Percentiles rank a stretch among this genome's conserved stretches.
Conservation (phyloP, 2,329 filamentous ascomycete species). For the Alternaria consortialis region DNA sequence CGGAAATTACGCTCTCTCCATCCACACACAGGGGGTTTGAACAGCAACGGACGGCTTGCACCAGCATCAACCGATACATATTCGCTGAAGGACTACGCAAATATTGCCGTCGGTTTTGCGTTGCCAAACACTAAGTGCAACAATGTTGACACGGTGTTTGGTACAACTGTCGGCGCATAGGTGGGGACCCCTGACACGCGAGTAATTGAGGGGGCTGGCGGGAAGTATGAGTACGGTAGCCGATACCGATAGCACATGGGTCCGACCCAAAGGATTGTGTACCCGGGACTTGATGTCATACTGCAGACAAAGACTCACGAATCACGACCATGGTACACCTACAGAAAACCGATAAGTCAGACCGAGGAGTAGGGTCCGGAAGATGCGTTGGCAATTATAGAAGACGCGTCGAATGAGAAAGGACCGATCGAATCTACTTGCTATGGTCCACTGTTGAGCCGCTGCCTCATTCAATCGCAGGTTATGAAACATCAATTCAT, state of each 20-base stretch:
- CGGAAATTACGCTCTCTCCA: slow-evolving; percentile 8
- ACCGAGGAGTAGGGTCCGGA: slow-evolving; percentile 10
- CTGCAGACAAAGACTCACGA: slow-evolving; percentile 22
- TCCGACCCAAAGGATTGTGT: slow-evolving; percentile 12
- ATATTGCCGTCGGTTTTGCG: neutral
- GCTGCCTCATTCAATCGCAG: slow-evolving; percentile 15
- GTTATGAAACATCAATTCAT: slow-evolving; percentile 25
- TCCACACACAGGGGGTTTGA: neutral
- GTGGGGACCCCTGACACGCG: slow-evolving; percentile 25
- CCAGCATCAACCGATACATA: neutral
- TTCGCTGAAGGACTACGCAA: neutral
- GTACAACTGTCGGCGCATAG: slow-evolving; percentile 8
- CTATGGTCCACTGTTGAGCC: slow-evolving; percentile 8
- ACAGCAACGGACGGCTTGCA: neutral
- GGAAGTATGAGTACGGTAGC: slow-evolving; percentile 27
- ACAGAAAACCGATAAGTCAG: slow-evolving; percentile 6
- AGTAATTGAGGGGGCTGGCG: slow-evolving; percentile 31
- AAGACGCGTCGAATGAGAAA: slow-evolving; percentile 18
- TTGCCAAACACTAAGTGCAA: slow-evolving; percentile 1
- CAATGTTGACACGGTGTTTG: slow-evolving; percentile 3
- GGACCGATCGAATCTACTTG: slow-evolving; percentile 9
- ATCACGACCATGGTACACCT: slow-evolving; percentile 28
- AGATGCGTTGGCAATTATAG: slow-evolving; percentile 31
- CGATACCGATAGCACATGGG: slow-evolving; percentile 21
- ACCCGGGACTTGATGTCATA: slow-evolving; percentile 33